Percentiles rank a stretch among this genome's conserved stretches.
These are phyloP conservation scores for Cadophora gregata DNA, from an alignment of 2,329 filamentous ascomycete genomes.

Conservation along the genomic window DNA sequence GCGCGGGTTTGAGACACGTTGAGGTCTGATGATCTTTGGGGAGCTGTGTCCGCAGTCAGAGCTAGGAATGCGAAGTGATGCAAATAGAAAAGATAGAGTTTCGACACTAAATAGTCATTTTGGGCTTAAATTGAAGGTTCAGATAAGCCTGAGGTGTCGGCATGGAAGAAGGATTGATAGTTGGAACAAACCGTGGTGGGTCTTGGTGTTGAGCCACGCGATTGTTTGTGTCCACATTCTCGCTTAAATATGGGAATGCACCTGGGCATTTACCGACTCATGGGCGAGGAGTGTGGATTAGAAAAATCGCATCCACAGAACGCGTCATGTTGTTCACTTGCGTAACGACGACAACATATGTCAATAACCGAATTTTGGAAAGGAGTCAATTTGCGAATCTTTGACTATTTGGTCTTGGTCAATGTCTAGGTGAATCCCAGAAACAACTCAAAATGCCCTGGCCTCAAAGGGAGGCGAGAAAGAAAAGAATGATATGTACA, in stretches of 20 bases:
- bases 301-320: neutral
- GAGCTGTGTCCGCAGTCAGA: neutral
- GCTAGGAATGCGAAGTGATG: neutral
- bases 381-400: neutral
- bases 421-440: neutral
- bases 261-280: neutral
- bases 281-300: neutral
- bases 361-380: neutral
- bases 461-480: neutral
- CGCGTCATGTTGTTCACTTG: neutral
- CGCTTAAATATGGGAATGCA: neutral
- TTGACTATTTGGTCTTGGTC: neutral
- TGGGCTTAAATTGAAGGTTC: constrained; percentile 3
- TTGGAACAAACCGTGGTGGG: neutral
- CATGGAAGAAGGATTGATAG: neutral
- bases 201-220: neutral
- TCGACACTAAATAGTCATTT: neutral
- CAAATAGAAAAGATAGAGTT: neutral
- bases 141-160: neutral
- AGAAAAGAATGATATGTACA: constrained; percentile 18
- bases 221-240: neutral
- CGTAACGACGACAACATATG: neutral
- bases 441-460: neutral
- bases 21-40: neutral
- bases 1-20: neutral